Conservation (phyloP, 768 basidiomycete genomes). For the Boletus coccyginus region DNA sequence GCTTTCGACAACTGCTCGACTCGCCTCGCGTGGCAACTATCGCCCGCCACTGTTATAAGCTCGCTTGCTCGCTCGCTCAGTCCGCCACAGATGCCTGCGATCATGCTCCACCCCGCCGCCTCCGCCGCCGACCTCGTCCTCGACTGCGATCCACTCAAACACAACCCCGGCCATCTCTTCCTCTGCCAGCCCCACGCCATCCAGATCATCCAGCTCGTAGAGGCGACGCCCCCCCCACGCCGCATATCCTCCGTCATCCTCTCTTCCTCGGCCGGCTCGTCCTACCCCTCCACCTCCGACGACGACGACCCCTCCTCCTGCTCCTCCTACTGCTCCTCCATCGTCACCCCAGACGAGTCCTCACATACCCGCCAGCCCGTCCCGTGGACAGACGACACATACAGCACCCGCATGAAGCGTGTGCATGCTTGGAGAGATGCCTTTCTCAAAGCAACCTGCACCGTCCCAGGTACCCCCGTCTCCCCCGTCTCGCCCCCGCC, state of each 20-base stretch:
- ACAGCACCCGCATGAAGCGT: slow-evolving; percentile 56
- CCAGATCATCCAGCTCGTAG: slow-evolving; percentile 74
- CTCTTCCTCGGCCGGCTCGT: slow-evolving; percentile 41
- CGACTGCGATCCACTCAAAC: slow-evolving; percentile 35
- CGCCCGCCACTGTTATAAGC: slow-evolving; percentile 17
- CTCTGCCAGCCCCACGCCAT: slow-evolving; percentile 48
- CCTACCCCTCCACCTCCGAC: slow-evolving; percentile 36
- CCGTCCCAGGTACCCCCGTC: slow-evolving; percentile 39
- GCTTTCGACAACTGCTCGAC: slow-evolving; percentile 4
- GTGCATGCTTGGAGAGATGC: slow-evolving; percentile 71
- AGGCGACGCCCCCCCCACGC: slow-evolving; percentile 53
- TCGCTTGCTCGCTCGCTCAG: slow-evolving; percentile 9
- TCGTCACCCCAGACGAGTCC: slow-evolving; percentile 40
- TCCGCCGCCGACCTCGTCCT: slow-evolving; percentile 24
- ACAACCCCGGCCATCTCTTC: slow-evolving; percentile 41
- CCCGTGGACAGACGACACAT: slow-evolving; percentile 47
- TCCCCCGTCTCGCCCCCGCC: not conserved
- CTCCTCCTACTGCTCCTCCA: slow-evolving; percentile 75
- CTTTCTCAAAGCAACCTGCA: slow-evolving; percentile 43
- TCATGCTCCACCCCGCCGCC: slow-evolving; percentile 26
- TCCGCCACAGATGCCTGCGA: slow-evolving; percentile 17
- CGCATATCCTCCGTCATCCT: slow-evolving; percentile 33
- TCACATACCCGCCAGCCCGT: slow-evolving; percentile 23
- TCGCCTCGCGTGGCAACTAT: slow-evolving; percentile 30
- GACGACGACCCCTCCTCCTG: slow-evolving; percentile 56